Percentiles rank a stretch among this genome's conserved stretches.
phyloP scores from a whole-genome alignment of 768 basidiomycete species.

The Phlebiopsis flavidoalba region DNA sequence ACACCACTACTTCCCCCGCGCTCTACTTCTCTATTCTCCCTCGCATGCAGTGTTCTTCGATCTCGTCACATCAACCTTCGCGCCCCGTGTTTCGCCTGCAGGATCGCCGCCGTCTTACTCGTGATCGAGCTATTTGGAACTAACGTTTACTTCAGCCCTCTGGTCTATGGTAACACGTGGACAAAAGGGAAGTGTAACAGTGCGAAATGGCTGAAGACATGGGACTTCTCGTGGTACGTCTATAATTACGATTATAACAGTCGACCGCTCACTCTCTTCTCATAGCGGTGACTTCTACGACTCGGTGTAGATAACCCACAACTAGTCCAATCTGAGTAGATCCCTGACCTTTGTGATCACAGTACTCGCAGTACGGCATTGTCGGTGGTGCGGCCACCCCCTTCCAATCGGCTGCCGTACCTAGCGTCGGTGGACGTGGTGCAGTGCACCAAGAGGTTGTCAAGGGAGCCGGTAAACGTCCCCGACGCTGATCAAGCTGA shows the following conservation, averaged over 20 bases:
- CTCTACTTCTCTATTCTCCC: conserved; percentile 70
- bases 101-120: conserved; percentile 72
- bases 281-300: conserved; percentile 63
- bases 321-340: background rate
- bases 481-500: conserved; percentile 15
- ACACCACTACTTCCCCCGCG: conserved; percentile 96
- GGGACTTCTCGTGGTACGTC: conserved; percentile 86
- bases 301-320: conserved; percentile 41
- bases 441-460: conserved; percentile 47
- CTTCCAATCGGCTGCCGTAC: conserved; percentile 30
- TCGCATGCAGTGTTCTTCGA: conserved; percentile 55
- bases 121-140: conserved; percentile 67
- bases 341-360: background rate
- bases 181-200: conserved; percentile 71
- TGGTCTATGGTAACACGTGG: conserved; percentile 85
- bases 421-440: conserved; percentile 48
- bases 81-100: conserved; percentile 65
- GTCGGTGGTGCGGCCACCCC: conserved; percentile 31
- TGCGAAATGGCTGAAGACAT: conserved; percentile 85
- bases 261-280: background rate
- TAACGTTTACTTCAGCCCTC: conserved; percentile 72
- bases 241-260: background rate
- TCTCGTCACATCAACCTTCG: conserved; percentile 74
- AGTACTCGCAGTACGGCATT: conserved; percentile 57
- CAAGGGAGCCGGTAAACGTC: conserved; percentile 18